Conservation (phyloP, 2,329 filamentous ascomycete species). For the Hypoxylon sp. region DNA sequence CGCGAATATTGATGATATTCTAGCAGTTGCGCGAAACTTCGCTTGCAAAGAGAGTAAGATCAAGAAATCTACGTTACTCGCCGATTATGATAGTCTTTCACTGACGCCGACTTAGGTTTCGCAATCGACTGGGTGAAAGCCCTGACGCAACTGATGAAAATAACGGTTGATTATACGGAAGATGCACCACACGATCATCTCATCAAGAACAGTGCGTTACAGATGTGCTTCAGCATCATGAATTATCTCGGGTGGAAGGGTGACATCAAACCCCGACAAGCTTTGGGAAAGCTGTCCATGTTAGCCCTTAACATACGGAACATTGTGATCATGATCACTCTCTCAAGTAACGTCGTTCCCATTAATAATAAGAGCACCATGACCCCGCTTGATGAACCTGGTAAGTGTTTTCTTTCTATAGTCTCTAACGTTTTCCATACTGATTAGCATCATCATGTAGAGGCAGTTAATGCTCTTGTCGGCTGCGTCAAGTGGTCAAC, state of each 20-base stretch:
- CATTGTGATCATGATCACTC: slow-evolving; percentile 74
- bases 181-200: slow-evolving; percentile 80
- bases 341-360: slow-evolving; percentile 72
- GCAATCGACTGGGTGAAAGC: slow-evolving; percentile 75
- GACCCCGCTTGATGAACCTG: slow-evolving; percentile 75
- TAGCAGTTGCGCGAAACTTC: slow-evolving; percentile 75
- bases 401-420: slow-evolving; percentile 56
- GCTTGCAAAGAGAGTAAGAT: slow-evolving; percentile 56
- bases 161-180: slow-evolving; percentile 85
- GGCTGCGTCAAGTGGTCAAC: slow-evolving; percentile 85
- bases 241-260: slow-evolving; percentile 82
- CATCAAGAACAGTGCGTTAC: slow-evolving; percentile 79
- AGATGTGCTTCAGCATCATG: slow-evolving; percentile 83
- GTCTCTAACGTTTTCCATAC: slow-evolving; percentile 3
- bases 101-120: slow-evolving; percentile 63
- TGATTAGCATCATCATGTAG: slow-evolving; percentile 57
- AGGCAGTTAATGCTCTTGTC: slow-evolving; percentile 79
- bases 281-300: slow-evolving; percentile 82
- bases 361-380: slow-evolving; percentile 69
- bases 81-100: slow-evolving; percentile 19
- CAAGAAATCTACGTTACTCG: no score
- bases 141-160: slow-evolving; percentile 77
- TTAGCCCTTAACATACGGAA: slow-evolving; percentile 82
- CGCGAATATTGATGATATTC: slow-evolving; percentile 77
- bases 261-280: slow-evolving; percentile 71